phyloP scores from a whole-genome alignment of 2,329 filamentous ascomycete genomes.

The Ascochyta koolunga region DNA sequence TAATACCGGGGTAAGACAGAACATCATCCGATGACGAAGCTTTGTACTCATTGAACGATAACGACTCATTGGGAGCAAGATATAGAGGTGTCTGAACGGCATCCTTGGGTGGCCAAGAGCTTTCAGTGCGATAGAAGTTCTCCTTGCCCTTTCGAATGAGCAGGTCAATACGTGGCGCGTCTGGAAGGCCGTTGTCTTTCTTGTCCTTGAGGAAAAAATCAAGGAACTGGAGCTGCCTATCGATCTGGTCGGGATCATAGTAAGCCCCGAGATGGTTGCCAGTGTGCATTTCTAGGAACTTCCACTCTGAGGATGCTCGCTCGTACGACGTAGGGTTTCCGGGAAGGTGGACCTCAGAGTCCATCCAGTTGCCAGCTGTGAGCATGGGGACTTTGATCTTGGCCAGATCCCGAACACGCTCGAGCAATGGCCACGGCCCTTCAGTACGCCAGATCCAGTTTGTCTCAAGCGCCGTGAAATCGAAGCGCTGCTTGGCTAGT shows the following conservation, averaged over 20 bases:
- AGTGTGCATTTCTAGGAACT: neutral
- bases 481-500: neutral
- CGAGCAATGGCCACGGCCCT: neutral
- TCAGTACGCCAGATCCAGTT: neutral
- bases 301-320: neutral
- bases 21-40: neutral
- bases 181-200: neutral
- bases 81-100: neutral
- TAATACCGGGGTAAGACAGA: neutral
- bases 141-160: neutral
- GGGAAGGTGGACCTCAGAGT: constrained; percentile 1
- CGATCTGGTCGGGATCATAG: neutral
- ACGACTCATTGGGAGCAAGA: neutral
- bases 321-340: neutral
- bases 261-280: neutral
- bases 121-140: neutral
- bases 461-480: neutral
- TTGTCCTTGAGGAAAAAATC: neutral
- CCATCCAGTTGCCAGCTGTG: constrained; percentile 1
- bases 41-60: neutral
- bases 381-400: constrained; percentile 3
- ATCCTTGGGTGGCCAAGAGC: neutral
- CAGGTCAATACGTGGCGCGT: neutral
- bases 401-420: neutral
- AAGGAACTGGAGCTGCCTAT: neutral